Percentiles rank a stretch among this genome's conserved stretches.
Evolutionary conservation across 1,139 yeast genomes (phyloP).

Genomic region (Diutina neorugosa): DNA sequence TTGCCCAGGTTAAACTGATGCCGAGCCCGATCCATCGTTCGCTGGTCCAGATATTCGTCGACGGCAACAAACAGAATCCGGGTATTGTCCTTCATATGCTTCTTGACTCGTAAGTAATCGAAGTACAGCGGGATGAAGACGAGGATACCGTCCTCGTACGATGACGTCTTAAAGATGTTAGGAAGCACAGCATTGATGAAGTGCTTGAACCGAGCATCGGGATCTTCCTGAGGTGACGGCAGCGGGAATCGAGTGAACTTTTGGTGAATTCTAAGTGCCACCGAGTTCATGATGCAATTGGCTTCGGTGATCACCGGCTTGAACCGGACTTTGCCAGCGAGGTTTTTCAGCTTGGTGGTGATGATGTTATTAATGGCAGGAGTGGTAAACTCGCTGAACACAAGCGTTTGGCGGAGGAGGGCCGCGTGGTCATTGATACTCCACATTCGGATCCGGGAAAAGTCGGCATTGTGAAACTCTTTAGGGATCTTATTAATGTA

Average conservation of each 20-base stretch:
- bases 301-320: conserved; percentile 25
- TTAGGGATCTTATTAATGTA: conserved; percentile 69
- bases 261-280: conserved; percentile 53
- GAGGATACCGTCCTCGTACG: conserved; percentile 63
- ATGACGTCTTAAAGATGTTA: conserved; percentile 42
- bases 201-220: conserved; percentile 69
- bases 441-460: conserved; percentile 88
- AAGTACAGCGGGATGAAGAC: conserved; percentile 78
- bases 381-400: conserved; percentile 61
- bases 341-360: conserved; percentile 45
- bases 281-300: conserved; percentile 37
- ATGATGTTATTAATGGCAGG: conserved; percentile 69
- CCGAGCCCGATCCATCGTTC: conserved; percentile 61
- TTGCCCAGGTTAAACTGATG: conserved; percentile 55
- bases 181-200: conserved; percentile 70
- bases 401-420: conserved; percentile 63
- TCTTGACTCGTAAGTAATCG: conserved; percentile 72
- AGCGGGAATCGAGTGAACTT: conserved; percentile 59
- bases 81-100: conserved; percentile 55
- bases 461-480: conserved; percentile 74
- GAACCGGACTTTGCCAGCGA: conserved; percentile 55
- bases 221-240: conserved; percentile 48
- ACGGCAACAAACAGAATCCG: conserved; percentile 50
- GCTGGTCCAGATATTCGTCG: conserved; percentile 72
- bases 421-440: conserved; percentile 75